These are phyloP conservation scores for Debaryomyces sp. DNA, from an alignment of 1,139 yeast species.

Conservation along the genomic window DNA sequence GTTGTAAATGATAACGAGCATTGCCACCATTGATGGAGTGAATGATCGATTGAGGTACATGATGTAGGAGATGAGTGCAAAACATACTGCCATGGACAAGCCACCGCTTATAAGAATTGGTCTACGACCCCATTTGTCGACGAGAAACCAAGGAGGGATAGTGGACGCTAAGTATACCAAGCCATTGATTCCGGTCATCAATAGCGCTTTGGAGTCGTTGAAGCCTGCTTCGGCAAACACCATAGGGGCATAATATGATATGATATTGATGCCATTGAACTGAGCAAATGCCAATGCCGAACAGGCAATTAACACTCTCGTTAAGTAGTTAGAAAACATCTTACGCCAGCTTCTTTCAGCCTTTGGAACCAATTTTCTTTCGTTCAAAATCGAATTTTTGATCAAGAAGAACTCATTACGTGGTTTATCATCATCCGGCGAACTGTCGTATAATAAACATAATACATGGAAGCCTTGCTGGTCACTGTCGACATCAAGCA, in stretches of 20 bases:
- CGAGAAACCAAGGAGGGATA: conserved; percentile 57
- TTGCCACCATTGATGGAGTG: conserved; percentile 50
- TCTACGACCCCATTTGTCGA: conserved; percentile 56
- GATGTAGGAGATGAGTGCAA: conserved; percentile 42
- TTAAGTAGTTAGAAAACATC: conserved; percentile 40
- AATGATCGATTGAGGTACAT: conserved; percentile 38
- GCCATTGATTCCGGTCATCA: conserved; percentile 58
- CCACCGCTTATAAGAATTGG: conserved; percentile 56
- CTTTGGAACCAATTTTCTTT: conserved; percentile 44
- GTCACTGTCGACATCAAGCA: conserved; percentile 52
- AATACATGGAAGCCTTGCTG: conserved; percentile 68
- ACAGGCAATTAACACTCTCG: conserved; percentile 50
- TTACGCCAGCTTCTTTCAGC: conserved; percentile 48
- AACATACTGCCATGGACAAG: conserved; percentile 46
- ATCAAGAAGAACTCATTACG: conserved; percentile 67
- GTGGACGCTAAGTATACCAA: conserved; percentile 51
- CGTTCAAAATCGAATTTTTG: conserved; percentile 71
- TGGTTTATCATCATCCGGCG: conserved; percentile 49
- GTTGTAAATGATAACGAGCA: conserved; percentile 52
- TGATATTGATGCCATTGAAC: conserved; percentile 58
- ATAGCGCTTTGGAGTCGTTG: conserved; percentile 48
- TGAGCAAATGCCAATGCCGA: conserved; percentile 58
- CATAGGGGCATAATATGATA: conserved; percentile 58
- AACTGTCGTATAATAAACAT: conserved; percentile 73
- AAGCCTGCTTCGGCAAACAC: conserved; percentile 58